Evolutionary conservation across 2,329 filamentous ascomycete species (phyloP), one percentile per base, ranked within the genome.

Genomic region (Aspergillus hiratsukae): DNA sequence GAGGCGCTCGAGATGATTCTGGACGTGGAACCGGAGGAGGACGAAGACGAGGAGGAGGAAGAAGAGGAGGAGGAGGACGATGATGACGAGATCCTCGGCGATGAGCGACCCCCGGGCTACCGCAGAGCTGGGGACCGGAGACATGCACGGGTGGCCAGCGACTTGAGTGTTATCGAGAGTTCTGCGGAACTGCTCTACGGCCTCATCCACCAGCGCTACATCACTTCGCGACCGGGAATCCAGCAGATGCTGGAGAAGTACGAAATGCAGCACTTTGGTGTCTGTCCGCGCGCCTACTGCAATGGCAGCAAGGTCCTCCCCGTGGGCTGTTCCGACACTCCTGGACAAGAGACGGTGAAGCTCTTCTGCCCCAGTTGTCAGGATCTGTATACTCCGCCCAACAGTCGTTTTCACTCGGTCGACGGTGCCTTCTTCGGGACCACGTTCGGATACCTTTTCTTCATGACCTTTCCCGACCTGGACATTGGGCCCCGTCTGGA

Each of bases 211-310:
- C 94, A 97, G 75, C 89, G 94, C 56, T 99, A 97, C 76, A 97
- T 99, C 77, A 97, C 92, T 69, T 97, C 92, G 25, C 85, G 94
- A 57, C 91, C 90, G 2, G 94, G 94, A 52, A 97, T 99, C 68
- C 93, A 97, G 76, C 92, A 97, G 73, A 99, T 99, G 94, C 91
- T 92, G 61, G 94, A 99, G 76, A 99, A 99, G 75, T 99, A 97
- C 79, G 93, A 97, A 75, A 83, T 96, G 50, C 89, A 92, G 59
- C 93, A 99, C 78, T 99, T 99, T 71, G 94, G 94, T 53, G 87
- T 88, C 65, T 99, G 94, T 73, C 94, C 94, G n/a, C 86, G 94
- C 58, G 95, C 93, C 57, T 87, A 93, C 76, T 99, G 94, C 81
- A 89, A 91, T 67, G 88, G 89, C 58, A 89, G 91, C 62, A 88